phyloP scores from a whole-genome alignment of 352 stramenopile genomes.

The Globisporangium acanthophoron region DNA sequence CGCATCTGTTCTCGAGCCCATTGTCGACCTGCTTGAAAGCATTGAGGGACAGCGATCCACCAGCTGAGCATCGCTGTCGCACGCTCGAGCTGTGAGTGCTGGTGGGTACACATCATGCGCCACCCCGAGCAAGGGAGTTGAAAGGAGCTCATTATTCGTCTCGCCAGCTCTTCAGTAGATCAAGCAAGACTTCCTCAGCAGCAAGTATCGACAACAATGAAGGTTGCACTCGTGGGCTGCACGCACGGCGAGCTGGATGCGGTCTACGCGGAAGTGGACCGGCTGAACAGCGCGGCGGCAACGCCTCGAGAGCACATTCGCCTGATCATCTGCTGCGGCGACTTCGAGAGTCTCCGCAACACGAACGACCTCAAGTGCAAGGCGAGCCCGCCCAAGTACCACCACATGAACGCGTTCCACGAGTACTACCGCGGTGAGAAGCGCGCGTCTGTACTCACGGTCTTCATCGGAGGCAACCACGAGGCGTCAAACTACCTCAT shows the following conservation, averaged over 20 bases:
- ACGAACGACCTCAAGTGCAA: constrained; percentile 82
- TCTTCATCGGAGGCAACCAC: constrained; percentile 98
- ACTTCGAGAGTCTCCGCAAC: constrained; percentile 94
- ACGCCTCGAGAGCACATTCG: constrained; percentile 55
- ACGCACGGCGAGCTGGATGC: constrained; percentile 91
- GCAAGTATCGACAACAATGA: constrained; percentile 6
- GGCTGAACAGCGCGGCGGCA: constrained; percentile 28
- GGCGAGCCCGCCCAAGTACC: constrained; percentile 89
- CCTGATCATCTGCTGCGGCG: constrained; percentile 91
- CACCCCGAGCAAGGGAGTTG: too few relatives aligned
- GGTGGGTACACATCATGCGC: too few relatives aligned
- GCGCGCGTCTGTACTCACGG: constrained; percentile 82
- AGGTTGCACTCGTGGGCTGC: constrained; percentile 89
- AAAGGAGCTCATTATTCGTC: too few relatives aligned
- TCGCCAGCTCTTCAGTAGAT: too few relatives aligned
- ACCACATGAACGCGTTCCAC: constrained; percentile 77
- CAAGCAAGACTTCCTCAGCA: too few relatives aligned
- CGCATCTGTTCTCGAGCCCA: too few relatives aligned
- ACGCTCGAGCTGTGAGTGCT: too few relatives aligned
- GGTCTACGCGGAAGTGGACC: constrained; percentile 88
- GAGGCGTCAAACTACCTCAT: constrained; percentile 92
- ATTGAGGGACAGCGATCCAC: too few relatives aligned
- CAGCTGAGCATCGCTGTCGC: too few relatives aligned
- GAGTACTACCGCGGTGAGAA: constrained; percentile 90
- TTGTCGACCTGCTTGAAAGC: too few relatives aligned